phyloP scores from a whole-genome alignment of 2,329 filamentous ascomycete genomes.

The Pseudogymnoascus pannorum region DNA sequence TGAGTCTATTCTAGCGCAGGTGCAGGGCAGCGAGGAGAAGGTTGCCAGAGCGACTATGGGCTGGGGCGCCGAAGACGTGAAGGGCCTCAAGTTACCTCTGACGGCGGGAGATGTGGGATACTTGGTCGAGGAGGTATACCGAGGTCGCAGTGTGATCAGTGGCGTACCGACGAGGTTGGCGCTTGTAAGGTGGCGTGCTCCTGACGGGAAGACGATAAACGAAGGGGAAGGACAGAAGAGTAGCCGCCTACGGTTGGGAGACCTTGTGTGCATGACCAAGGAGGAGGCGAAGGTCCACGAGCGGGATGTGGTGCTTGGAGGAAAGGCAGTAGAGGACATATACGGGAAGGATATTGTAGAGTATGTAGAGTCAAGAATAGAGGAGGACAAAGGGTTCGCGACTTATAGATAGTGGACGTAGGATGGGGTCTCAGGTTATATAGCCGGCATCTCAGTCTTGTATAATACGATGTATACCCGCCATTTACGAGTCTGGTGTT shows the following conservation, averaged over 20 bases:
- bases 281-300: constrained; percentile 80
- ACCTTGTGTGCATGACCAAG: constrained; percentile 87
- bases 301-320: constrained; percentile 65
- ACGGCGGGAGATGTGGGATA: constrained; percentile 78
- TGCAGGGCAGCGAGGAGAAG: constrained; percentile 76
- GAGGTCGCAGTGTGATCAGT: constrained; percentile 73
- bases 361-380: constrained; percentile 57
- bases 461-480: not conserved
- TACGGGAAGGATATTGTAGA: constrained; percentile 64
- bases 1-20: constrained; percentile 66
- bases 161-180: constrained; percentile 72
- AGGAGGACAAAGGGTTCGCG: constrained; percentile 48
- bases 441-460: not conserved
- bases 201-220: constrained; percentile 52
- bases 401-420: not conserved
- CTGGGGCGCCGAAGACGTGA: constrained; percentile 35
- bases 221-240: constrained; percentile 67
- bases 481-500: no score
- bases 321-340: constrained; percentile 60
- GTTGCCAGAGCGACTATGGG: constrained; percentile 49
- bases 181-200: constrained; percentile 73
- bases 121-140: constrained; percentile 81
- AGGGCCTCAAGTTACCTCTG: constrained; percentile 73
- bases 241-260: constrained; percentile 58
- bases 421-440: not conserved